These are phyloP conservation scores for Heritiera fomes DNA, from an alignment of 345 rosid species.

Conservation along the genomic window DNA sequence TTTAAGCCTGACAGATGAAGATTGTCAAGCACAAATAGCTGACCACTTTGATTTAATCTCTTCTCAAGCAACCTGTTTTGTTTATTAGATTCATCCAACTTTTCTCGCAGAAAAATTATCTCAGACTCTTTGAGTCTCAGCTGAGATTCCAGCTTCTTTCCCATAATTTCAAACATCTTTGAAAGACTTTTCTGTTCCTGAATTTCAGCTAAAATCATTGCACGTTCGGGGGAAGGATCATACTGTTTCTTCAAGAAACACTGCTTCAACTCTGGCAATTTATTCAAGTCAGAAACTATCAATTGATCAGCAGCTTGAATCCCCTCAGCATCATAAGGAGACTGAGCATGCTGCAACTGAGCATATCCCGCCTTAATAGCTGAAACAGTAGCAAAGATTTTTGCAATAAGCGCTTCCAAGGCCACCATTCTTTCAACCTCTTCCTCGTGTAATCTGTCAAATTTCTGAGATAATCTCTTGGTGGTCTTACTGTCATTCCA, in stretches of 20 bases:
- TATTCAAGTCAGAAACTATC: slow-evolving; percentile 62
- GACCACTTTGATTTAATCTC: slow-evolving; percentile 68
- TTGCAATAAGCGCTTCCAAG: slow-evolving; percentile 71
- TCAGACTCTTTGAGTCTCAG: slow-evolving; percentile 75
- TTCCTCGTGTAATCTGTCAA: slow-evolving; percentile 46
- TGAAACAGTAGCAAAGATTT: slow-evolving; percentile 74
- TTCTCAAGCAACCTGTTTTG: slow-evolving; percentile 59
- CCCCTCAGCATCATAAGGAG: slow-evolving; percentile 78
- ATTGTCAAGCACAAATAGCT: slow-evolving; percentile 48
- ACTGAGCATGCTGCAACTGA: slow-evolving; percentile 74
- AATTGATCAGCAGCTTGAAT: slow-evolving; percentile 67
- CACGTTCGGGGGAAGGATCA: slow-evolving; percentile 58
- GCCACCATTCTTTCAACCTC: slow-evolving; percentile 41
- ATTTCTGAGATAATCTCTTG: slow-evolving; percentile 42
- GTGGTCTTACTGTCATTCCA: slow-evolving; percentile 29
- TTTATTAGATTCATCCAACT: slow-evolving; percentile 44
- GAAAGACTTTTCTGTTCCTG: slow-evolving; percentile 66
- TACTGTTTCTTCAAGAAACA: slow-evolving; percentile 71
- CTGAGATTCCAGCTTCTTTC: slow-evolving; percentile 77
- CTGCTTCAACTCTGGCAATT: slow-evolving; percentile 77
- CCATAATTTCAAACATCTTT: slow-evolving; percentile 62
- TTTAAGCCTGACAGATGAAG: slow-evolving; percentile 52
- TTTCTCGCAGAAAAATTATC: slow-evolving; percentile 60
- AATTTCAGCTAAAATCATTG: slow-evolving; percentile 63
- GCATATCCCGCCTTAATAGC: slow-evolving; percentile 75